phyloP scores from a whole-genome alignment of 495 filamentous ascomycete species.

The Schizothecium vesticola region DNA sequence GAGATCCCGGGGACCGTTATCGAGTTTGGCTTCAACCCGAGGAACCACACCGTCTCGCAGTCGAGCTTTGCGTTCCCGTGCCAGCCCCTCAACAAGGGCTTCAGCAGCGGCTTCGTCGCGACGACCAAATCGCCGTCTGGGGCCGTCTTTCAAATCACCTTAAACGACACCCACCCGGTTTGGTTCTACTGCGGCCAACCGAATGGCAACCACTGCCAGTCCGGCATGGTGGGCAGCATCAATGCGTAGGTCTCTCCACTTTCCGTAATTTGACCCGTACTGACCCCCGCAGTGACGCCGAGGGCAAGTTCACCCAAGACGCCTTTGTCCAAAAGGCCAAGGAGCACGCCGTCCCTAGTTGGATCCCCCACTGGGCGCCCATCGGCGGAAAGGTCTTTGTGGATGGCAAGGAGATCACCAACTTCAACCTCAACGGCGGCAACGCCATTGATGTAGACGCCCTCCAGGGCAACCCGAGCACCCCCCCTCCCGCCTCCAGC shows the following conservation, averaged over 20 bases:
- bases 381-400: constrained; percentile 33
- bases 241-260: constrained; percentile 32
- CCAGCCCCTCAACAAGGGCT: constrained; percentile 33
- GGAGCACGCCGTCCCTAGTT: constrained; percentile 27
- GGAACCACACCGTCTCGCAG: constrained; percentile 41
- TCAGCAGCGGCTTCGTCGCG: constrained; percentile 42
- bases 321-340: constrained; percentile 35
- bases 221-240: constrained; percentile 40
- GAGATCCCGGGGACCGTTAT: constrained; percentile 33
- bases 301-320: constrained; percentile 26
- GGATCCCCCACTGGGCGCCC: constrained; percentile 33
- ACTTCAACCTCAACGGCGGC: constrained; percentile 21
- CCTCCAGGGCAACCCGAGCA: constrained; percentile 12
- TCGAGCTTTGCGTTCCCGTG: constrained; percentile 40
- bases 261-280: neutral
- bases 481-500: constrained; percentile 6
- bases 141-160: constrained; percentile 38
- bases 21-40: constrained; percentile 35
- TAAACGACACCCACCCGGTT: constrained; percentile 45
- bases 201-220: constrained; percentile 37
- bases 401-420: constrained; percentile 27
- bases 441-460: constrained; percentile 14
- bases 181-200: constrained; percentile 58
- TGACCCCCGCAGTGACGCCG: neutral
- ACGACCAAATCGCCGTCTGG: constrained; percentile 29